A percentile compares a stretch with the other conserved stretches of the same genome.
Conservation (phyloP, 805 yeast genomes). For the Cyberlindnera saturnus region DNA sequence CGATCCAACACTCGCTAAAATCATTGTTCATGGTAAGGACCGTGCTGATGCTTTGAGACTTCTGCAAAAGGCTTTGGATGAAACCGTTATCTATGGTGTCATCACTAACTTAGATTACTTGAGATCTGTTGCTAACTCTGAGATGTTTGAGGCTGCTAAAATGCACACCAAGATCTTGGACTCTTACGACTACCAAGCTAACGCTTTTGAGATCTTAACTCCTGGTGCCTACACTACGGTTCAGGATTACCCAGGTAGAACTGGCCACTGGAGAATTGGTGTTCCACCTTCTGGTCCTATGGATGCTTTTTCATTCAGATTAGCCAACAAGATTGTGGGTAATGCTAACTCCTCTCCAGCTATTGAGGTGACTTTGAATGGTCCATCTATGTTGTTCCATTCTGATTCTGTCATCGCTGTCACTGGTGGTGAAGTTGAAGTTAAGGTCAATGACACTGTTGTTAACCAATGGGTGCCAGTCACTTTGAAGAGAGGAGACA, state of each 20-base stretch:
- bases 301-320: conserved; percentile 87
- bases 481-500: conserved; percentile 65
- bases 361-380: conserved; percentile 79
- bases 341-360: conserved; percentile 81
- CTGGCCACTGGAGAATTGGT: conserved; percentile 61
- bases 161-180: conserved; percentile 88
- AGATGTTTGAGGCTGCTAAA: conserved; percentile 76
- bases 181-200: conserved; percentile 68
- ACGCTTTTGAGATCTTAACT: conserved; percentile 74
- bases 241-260: conserved; percentile 93
- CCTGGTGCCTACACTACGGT: conserved; percentile 97
- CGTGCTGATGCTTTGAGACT: conserved; percentile 78
- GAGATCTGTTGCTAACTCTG: conserved; percentile 75
- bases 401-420: conserved; percentile 70
- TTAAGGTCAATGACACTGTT: conserved; percentile 55
- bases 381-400: conserved; percentile 85
- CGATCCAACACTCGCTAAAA: conserved; percentile 94
- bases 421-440: conserved; percentile 78
- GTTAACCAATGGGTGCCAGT: conserved; percentile 71
- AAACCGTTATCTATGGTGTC: conserved; percentile 85
- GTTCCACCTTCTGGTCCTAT: conserved; percentile 99
- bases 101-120: conserved; percentile 86
- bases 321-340: conserved; percentile 89
- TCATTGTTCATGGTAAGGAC: conserved; percentile 89
- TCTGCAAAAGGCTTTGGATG: conserved; percentile 73